Conservation (phyloP, 768 basidiomycete genomes). For the Suillus americanus region DNA sequence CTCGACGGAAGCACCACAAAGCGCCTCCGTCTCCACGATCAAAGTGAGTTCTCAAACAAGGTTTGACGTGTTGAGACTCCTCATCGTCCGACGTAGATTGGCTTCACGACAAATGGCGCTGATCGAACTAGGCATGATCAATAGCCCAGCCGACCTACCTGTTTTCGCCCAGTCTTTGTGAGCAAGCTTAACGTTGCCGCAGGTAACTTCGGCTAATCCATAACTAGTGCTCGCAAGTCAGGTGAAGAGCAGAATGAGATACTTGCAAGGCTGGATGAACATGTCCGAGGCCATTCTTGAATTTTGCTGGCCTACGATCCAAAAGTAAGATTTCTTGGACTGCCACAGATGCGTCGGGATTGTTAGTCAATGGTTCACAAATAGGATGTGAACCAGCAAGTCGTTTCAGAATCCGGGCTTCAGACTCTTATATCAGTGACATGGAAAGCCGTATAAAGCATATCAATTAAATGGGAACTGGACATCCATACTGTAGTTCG, state of each 20-base stretch:
- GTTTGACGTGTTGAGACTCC: conserved; percentile 1
- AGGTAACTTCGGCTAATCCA: conserved; percentile 8
- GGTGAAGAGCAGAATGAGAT: conserved; percentile 43
- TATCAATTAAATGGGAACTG: no score
- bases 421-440: neutral
- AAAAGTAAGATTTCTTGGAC: neutral
- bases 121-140: conserved; percentile 61
- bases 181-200: conserved; percentile 25
- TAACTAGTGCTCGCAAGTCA: conserved; percentile 38
- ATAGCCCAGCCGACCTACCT: conserved; percentile 47
- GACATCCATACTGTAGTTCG: no score
- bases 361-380: neutral
- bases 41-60: conserved; percentile 41
- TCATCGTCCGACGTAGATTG: conserved; percentile 38
- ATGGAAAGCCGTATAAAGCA: neutral
- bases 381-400: neutral
- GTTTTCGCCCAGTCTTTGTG: conserved; percentile 68
- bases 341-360: neutral
- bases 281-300: conserved; percentile 18
- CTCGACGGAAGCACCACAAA: conserved; percentile 57
- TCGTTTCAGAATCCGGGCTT: neutral
- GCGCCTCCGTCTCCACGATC: conserved; percentile 44
- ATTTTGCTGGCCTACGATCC: neutral
- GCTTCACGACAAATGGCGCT: conserved; percentile 57
- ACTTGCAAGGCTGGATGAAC: conserved; percentile 41